A percentile compares a stretch with the other conserved stretches of the same genome.
Evolutionary conservation across 1,284 basidiomycete genomes (phyloP).

Genomic region (Pseudozyma tsukubaensis): DNA sequence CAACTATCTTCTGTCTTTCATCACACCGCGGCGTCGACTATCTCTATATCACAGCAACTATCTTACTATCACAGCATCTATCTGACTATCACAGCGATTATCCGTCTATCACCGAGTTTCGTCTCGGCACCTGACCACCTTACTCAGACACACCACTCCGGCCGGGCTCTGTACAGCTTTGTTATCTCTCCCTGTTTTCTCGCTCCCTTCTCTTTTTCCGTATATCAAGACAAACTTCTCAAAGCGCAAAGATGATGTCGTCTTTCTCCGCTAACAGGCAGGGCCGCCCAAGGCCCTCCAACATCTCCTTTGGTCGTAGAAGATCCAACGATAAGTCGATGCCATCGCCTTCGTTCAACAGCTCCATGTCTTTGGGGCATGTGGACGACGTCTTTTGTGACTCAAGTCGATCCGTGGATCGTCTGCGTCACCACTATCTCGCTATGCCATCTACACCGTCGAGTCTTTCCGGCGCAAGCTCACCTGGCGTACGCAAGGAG

Average conservation of each 20-base stretch:
- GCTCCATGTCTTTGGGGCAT: slow-evolving; percentile 41
- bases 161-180: too few species aligned
- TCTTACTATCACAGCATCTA: background rate
- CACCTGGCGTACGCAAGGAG: slow-evolving; percentile 19
- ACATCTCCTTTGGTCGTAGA: slow-evolving; percentile 30
- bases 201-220: background rate
- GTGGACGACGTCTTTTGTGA: slow-evolving; percentile 48
- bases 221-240: background rate
- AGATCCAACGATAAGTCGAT: slow-evolving; percentile 38
- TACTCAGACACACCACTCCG: too few species aligned
- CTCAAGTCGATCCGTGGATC: slow-evolving; percentile 26
- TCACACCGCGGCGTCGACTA: slow-evolving; percentile 12
- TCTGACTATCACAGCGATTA: background rate
- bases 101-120: background rate
- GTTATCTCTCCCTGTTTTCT: too few species aligned
- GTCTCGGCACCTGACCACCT: too few species aligned
- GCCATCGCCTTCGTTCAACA: slow-evolving; percentile 52
- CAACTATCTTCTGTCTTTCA: slow-evolving; percentile 9
- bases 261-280: slow-evolving; percentile 44
- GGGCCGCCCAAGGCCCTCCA: slow-evolving; percentile 32
- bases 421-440: slow-evolving; percentile 32
- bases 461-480: slow-evolving; percentile 24
- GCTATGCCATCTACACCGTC: slow-evolving; percentile 33
- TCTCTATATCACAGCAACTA: background rate
- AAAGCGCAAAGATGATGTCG: slow-evolving; percentile 4